Evolutionary conservation across 805 yeast species (phyloP), one percentile per base, ranked within the genome.

Genomic region (Cyberlindnera amylophila): DNA sequence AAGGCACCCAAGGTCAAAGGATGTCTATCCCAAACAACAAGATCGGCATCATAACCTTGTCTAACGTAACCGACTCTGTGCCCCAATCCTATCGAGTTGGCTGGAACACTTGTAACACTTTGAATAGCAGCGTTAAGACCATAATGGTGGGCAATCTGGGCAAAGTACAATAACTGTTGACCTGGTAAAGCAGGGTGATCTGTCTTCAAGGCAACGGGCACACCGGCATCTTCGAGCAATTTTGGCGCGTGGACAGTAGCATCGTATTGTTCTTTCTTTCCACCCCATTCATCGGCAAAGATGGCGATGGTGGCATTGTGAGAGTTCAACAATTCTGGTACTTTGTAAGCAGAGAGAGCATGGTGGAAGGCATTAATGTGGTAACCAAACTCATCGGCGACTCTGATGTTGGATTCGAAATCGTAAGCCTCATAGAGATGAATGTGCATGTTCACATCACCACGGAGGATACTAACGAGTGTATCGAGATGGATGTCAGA

Each of bases 101-200:
- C 44, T 6, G 44, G 44, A 15, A 36, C 27, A 19, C 39, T 26
- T 10, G 39, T 41, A 11, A 41, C 39, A 26, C 39, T 35, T 16
- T 35, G 36, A 2, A 41, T 9, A 2, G 44, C 44, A 32, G n/a
- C 23, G 8, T 31, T 24, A 13, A 41, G 34, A 3, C 44, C 39
- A 32, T 17, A 41, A 29, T 41, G 32, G 19, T 41, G 44, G 11
- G 44, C 35, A 18, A 41, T 31, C 28, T 36, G 39, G 6, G 44
- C 39, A 18, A 16, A 41, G 29, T 31, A 41, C 4, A 41, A 13
- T 7, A 41, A 18, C 29, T 41, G 44, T 16, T 41, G 44, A 11
- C 44, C 44, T 14, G 44, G 44, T 3, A 41, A 32, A 4, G 44
- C 44, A 5, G 44, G 44, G 24, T 41, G 44, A 33, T 41, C 44